phyloP scores from a whole-genome alignment of 768 basidiomycete species.

The Termitomyces sp. region DNA sequence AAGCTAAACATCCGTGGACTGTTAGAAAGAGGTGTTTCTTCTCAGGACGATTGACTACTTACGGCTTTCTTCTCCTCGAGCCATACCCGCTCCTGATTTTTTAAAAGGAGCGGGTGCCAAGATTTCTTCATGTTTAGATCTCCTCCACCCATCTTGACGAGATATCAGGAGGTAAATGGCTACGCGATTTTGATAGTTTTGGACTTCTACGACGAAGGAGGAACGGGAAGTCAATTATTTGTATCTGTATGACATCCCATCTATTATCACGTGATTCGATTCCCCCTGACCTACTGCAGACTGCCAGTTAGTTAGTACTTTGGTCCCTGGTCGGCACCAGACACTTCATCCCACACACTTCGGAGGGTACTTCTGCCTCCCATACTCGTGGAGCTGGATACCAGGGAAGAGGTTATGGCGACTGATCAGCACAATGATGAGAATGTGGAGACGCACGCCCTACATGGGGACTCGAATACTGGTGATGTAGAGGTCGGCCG shows the following conservation, averaged over 20 bases:
- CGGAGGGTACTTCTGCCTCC: not conserved
- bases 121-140: slow-evolving; percentile 99
- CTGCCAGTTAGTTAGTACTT: too few species aligned
- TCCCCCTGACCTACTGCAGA: too few species aligned
- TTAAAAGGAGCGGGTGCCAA: slow-evolving; percentile 97
- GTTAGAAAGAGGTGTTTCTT: slow-evolving; percentile 9
- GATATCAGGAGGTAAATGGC: not conserved
- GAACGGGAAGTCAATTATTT: not conserved
- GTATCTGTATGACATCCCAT: not conserved
- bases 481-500: slow-evolving; percentile 16
- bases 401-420: slow-evolving; percentile 9
- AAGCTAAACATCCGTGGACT: slow-evolving; percentile 43
- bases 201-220: not conserved
- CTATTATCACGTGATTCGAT: not conserved
- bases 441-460: slow-evolving; percentile 27
- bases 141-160: slow-evolving; percentile 90
- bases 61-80: slow-evolving; percentile 96
- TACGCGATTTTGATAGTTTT: not conserved
- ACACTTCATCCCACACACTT: not conserved
- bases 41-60: slow-evolving; percentile 23
- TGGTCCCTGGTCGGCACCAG: too few species aligned
- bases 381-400: not conserved
- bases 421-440: slow-evolving; percentile 3
- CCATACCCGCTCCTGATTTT: slow-evolving; percentile 99
- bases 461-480: slow-evolving; percentile 24